These are phyloP conservation scores for Albizia julibrissin DNA, from an alignment of 306 rosid species.

Conservation along the genomic window DNA sequence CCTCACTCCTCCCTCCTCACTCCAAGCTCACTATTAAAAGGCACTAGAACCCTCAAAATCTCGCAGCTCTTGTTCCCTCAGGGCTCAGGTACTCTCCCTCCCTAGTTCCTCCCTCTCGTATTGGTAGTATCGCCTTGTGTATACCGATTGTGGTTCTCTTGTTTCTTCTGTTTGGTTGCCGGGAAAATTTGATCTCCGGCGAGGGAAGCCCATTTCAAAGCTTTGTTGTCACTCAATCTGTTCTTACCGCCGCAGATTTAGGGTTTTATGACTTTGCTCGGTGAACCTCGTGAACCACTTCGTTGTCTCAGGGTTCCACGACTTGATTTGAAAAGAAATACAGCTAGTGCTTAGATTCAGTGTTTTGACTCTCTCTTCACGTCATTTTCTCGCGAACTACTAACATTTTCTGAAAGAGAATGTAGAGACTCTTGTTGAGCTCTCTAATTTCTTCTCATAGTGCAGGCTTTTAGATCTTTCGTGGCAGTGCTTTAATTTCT, in stretches of 20 bases:
- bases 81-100: conserved; percentile 31
- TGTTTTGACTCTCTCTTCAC: neutral
- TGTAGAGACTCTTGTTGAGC: neutral
- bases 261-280: neutral
- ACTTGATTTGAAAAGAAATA: neutral
- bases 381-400: neutral
- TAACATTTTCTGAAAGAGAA: neutral
- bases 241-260: neutral
- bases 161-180: neutral
- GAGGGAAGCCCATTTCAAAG: neutral
- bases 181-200: neutral
- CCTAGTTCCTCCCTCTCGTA: neutral
- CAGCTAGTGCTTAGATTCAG: neutral
- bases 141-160: too few species aligned
- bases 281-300: neutral
- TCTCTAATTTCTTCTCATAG: neutral
- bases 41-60: neutral
- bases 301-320: neutral
- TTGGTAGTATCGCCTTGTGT: neutral
- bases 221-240: neutral
- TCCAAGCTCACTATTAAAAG: neutral
- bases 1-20: neutral
- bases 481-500: neutral
- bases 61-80: neutral
- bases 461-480: conserved; percentile 33